phyloP scores from a whole-genome alignment of 495 filamentous ascomycete genomes.

The Xylaria intraflava region DNA sequence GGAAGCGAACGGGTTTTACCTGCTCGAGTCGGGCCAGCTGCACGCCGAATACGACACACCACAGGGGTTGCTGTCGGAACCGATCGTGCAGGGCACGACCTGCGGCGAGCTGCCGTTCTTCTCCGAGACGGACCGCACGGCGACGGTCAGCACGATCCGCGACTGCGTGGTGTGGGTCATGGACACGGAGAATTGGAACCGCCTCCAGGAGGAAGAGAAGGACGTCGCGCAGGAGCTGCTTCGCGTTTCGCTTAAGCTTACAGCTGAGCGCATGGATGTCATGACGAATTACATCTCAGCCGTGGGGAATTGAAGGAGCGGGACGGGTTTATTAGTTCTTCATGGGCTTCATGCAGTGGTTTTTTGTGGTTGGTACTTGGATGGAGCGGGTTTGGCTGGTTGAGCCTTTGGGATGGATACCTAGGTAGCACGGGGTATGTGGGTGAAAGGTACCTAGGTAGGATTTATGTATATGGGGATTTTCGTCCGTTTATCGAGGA shows the following conservation, averaged over 20 bases:
- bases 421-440: too few relatives aligned
- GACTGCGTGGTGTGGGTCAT: slow-evolving; percentile 79
- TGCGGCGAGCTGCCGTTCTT: slow-evolving; percentile 97
- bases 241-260: slow-evolving; percentile 77
- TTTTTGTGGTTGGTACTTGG: too few relatives aligned
- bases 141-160: slow-evolving; percentile 75
- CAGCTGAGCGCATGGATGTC: slow-evolving; percentile 80
- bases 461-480: too few relatives aligned
- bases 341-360: background rate
- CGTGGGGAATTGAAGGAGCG: slow-evolving; percentile 19
- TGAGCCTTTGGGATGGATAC: too few relatives aligned
- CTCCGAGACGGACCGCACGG: slow-evolving; percentile 76
- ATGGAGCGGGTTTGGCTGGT: too few relatives aligned
- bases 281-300: slow-evolving; percentile 58
- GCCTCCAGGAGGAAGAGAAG: slow-evolving; percentile 58
- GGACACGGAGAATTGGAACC: slow-evolving; percentile 60
- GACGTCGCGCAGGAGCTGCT: slow-evolving; percentile 80
- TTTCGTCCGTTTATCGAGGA: too few relatives aligned
- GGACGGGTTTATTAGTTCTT: background rate
- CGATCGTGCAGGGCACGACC: slow-evolving; percentile 89
- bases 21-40: slow-evolving; percentile 85
- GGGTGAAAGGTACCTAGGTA: too few relatives aligned
- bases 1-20: slow-evolving; percentile 69
- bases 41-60: slow-evolving; percentile 83
- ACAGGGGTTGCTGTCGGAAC: slow-evolving; percentile 81